These are phyloP conservation scores for Heliosperma pusillum DNA, from an alignment of 148 eudicot species.

Conservation along the genomic window DNA sequence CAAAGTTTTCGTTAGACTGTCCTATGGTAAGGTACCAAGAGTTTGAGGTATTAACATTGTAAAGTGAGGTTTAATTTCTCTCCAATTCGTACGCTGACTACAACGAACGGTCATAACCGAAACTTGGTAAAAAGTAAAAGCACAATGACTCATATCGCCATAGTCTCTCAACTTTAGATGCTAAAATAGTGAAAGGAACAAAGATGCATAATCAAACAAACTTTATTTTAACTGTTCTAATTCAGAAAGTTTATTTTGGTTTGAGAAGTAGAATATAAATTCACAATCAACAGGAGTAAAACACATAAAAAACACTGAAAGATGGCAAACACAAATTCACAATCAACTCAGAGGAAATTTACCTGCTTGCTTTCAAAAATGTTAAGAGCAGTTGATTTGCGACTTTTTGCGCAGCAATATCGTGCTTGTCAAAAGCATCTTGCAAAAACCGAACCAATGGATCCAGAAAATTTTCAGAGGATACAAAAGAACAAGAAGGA, in stretches of 20 bases:
- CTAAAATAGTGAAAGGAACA: neutral
- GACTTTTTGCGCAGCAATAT: conserved; percentile 45
- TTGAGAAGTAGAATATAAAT: too few species aligned
- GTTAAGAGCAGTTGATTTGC: conserved; percentile 51
- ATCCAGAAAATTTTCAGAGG: conserved; percentile 46
- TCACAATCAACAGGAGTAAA: too few species aligned
- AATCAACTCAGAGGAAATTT: conserved; percentile 17
- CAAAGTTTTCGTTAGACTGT: neutral
- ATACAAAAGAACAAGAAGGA: conserved; percentile 35
- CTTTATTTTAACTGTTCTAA: too few species aligned
- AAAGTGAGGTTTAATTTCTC: too few species aligned
- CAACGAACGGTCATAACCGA: too few species aligned
- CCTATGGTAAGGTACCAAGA: neutral
- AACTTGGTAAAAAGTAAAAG: too few species aligned
- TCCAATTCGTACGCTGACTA: too few species aligned
- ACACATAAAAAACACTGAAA: neutral
- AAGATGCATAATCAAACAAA: neutral
- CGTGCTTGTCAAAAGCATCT: conserved; percentile 39
- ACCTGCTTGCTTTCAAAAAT: conserved; percentile 56
- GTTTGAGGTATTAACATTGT: neutral
- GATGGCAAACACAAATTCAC: neutral
- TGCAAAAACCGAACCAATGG: conserved; percentile 55
- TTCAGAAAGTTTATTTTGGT: neutral
- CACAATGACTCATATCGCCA: neutral
- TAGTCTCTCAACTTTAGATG: neutral